Base-by-base conservation (phyloP, 2,329 filamentous ascomycete genomes). In the Nigrospora osmanthi region DNA sequence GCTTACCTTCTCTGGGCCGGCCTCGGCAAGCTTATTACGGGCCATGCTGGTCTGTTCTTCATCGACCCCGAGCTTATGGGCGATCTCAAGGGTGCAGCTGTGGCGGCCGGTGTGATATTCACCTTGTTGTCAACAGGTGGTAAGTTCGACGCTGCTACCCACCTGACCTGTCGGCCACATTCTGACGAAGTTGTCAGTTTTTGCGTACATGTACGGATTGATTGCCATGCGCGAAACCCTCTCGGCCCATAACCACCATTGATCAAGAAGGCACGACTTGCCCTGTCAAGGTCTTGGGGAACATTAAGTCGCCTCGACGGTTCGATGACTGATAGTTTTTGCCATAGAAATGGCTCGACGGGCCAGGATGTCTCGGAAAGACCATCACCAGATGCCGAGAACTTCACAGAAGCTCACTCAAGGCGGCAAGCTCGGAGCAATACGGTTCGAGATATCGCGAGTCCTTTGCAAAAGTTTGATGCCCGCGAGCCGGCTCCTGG, bases 1-100 rank as follows among this genome's bases (percentile, higher is more conserved):
- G 52, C 64, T n/a, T 78, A 77, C 50, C 63, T 78, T 33, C 67
- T 59, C 34, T 78, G 71, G 71, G 73, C 69, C 32, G 63, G 61
- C 11, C 56, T 76, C 39, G 75, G 75, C 19, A 68, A 68, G 50
- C 55, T 65, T 23, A 43, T 70, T 42, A 76, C 73, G 2, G 68
- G 67, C 32, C 65, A 66, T 42, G 65, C 60, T 45, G 62, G 73
- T 11, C 74, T 75, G 50, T 76, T 73, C 58, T 77, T 73, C 67
- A 61, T 78, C 43, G 70, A 77, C 50, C 63, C 67, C 42, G 55
- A 62, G 6, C 55, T 67, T 44, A 66, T 72, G 49, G 67, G 67
- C 38, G 46, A 55, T 15, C 66, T 65, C 28, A 59, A 66, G 35
- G 67, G 69, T 51, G 67, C 69, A 14, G 67, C 75, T 16, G 59